Conservation (phyloP, 73 alveolate species). For the Tetrahymena borealis region DNA sequence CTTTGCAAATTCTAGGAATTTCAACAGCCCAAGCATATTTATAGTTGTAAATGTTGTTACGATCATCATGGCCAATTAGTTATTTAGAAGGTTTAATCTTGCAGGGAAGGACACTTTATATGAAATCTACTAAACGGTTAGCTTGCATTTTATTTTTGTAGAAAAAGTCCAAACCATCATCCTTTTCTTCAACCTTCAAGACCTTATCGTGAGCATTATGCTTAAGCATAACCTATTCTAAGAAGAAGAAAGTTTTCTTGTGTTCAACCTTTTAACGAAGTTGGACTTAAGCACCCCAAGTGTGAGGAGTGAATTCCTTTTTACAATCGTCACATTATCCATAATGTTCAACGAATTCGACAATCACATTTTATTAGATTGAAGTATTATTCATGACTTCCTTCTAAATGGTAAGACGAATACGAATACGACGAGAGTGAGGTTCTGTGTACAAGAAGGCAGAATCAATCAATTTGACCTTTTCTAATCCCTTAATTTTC, state of each 20-base stretch:
- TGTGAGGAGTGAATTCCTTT: constrained; percentile 95
- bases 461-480: constrained; percentile 82
- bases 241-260: constrained; percentile 87
- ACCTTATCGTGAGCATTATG: constrained; percentile 88
- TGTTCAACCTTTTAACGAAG: constrained; percentile 88
- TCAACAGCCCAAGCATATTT: constrained; percentile 88
- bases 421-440: constrained; percentile 84
- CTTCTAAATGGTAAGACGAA: constrained; percentile 85
- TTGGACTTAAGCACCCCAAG: constrained; percentile 91
- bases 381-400: constrained; percentile 79
- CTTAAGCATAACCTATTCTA: constrained; percentile 87
- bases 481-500: constrained; percentile 46
- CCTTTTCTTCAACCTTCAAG: constrained; percentile 78
- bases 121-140: constrained; percentile 78
- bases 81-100: constrained; percentile 77
- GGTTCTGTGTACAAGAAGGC: constrained; percentile 96
- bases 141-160: constrained; percentile 88
- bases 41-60: constrained; percentile 68
- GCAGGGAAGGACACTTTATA: constrained; percentile 67
- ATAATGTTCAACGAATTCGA: constrained; percentile 84
- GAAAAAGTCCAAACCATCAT: constrained; percentile 97
- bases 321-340: constrained; percentile 95
- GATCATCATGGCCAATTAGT: constrained; percentile 91
- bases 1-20: constrained; percentile 94
- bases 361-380: constrained; percentile 63